Percentiles rank a stretch among this genome's conserved stretches.
These are phyloP conservation scores for Taiozyma sp. DNA, from an alignment of 1,139 yeast species.

Conservation along the genomic window DNA sequence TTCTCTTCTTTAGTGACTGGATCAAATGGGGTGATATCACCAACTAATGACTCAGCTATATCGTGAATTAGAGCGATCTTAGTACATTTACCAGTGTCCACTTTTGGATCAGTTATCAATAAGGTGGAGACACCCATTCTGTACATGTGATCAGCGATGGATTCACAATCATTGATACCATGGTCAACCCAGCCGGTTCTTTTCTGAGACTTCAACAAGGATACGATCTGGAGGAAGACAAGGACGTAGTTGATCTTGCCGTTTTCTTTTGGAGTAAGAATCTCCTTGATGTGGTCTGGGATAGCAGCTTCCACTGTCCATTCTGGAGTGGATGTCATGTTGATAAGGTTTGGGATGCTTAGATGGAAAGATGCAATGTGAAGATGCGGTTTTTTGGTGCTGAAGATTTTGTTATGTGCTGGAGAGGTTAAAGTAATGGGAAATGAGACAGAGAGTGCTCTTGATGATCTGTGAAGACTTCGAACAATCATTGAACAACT, in stretches of 20 bases:
- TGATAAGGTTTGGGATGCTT: neutral
- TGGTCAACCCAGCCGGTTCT: conserved; percentile 95
- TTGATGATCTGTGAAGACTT: neutral
- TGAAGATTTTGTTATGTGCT: no score
- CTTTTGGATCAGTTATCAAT: conserved; percentile 50
- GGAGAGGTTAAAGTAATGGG: neutral
- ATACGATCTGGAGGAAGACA: conserved; percentile 72
- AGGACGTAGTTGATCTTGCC: conserved; percentile 40
- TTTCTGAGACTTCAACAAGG: conserved; percentile 69
- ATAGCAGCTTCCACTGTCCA: conserved; percentile 61
- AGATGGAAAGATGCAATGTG: neutral
- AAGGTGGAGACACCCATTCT: conserved; percentile 85
- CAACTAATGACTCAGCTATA: conserved; percentile 89
- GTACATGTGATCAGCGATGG: conserved; percentile 95
- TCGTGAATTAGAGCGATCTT: conserved; percentile 90
- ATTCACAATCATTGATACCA: conserved; percentile 55
- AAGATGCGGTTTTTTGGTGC: neutral
- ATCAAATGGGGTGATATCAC: conserved; percentile 90
- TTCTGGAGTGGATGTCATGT: conserved; percentile 8
- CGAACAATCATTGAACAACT: neutral
- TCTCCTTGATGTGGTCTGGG: conserved; percentile 43
- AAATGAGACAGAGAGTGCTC: neutral
- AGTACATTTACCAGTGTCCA: conserved; percentile 56
- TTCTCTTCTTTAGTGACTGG: conserved; percentile 65
- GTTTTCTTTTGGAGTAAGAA: conserved; percentile 27